A percentile compares a stretch with the other conserved stretches of the same genome.
Evolutionary conservation across 1,284 basidiomycete genomes (phyloP).

Genomic region (Malassezia japonica): DNA sequence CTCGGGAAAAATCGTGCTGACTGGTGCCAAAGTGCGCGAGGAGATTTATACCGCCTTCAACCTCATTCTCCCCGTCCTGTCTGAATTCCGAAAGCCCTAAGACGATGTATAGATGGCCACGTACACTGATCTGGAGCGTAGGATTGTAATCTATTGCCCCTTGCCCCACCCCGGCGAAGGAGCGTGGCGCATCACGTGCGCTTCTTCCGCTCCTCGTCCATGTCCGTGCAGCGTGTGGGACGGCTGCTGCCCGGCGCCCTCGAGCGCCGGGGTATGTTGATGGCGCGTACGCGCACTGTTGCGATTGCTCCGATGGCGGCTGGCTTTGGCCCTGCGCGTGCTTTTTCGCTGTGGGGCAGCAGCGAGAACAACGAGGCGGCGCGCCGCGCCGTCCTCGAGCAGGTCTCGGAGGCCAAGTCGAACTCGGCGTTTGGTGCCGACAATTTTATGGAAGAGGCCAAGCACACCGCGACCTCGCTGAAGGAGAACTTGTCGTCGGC

Average conservation of each 20-base stretch:
- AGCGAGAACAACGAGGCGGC: slow-evolving; percentile 5
- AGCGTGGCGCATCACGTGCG: no score
- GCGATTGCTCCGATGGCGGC: not conserved
- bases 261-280: not conserved
- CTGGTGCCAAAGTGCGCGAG: slow-evolving; percentile 96
- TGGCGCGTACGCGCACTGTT: not conserved
- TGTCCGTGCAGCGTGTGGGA: slow-evolving; percentile 9
- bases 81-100: slow-evolving; percentile 49
- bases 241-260: not conserved
- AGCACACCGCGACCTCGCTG: not conserved
- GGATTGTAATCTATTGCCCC: no score
- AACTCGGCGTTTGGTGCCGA: not conserved
- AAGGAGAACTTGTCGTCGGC: not conserved
- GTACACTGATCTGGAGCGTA: no score
- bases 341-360: slow-evolving; percentile 5
- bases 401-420: not conserved
- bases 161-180: no score
- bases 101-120: not conserved
- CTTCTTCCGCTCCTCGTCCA: not conserved
- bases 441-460: not conserved
- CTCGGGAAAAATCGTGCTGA: slow-evolving; percentile 96
- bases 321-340: not conserved
- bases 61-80: slow-evolving; percentile 68
- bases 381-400: slow-evolving; percentile 2
- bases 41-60: slow-evolving; percentile 99